Evolutionary conservation across 2,329 filamentous ascomycete genomes (phyloP), one percentile per base, ranked within the genome.

Genomic region (Stachybotrys chlorohalonatus): DNA sequence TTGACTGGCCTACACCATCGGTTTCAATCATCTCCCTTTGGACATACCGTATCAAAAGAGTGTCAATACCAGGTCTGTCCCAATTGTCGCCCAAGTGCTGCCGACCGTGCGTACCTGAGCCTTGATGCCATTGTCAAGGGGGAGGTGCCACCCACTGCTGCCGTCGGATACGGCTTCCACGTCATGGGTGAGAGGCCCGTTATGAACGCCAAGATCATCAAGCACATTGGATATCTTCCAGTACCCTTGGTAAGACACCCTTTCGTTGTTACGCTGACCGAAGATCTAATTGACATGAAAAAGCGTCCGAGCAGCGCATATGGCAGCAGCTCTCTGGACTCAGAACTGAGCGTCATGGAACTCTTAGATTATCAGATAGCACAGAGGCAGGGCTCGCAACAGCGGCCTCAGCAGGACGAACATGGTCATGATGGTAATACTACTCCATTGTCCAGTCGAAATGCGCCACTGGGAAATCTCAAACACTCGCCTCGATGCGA

Each of bases 131-230:
- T 84, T 24, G 63, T 69, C n/a, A 65, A 76, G 24, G 79, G 73
- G 7, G 76, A 82, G 51, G 67, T 82, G 4, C 73, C 74, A 1
- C 71, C 78, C 6, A 76, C 73, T 5, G 76, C 74, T 5, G 76
- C 75, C 7, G 68, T 71, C 1, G 81, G 78, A 1, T 83, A 74
- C 58, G 76, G 80, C 13, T 84, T 84, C 56, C 73, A 79, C 52
- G 60, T 70, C 6, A 52, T 70, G 39, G 62, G 72, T 31, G 62
- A 64, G 7, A 67, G 79, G n/a, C 80, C 79, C 1, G 55, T 79
- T 5, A 63, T 70, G 11, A 64, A 77, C 56, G 70, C 68, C 13
- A 58, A 64, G 1, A 54, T 75, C 11, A 55, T 79, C 31, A 69
- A 61, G 53, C 66, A 71, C 6, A 66, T 80, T 15, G 75, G 76